Conservation (phyloP, 1,139 yeast species). For the Sporopachydermia cereana region DNA sequence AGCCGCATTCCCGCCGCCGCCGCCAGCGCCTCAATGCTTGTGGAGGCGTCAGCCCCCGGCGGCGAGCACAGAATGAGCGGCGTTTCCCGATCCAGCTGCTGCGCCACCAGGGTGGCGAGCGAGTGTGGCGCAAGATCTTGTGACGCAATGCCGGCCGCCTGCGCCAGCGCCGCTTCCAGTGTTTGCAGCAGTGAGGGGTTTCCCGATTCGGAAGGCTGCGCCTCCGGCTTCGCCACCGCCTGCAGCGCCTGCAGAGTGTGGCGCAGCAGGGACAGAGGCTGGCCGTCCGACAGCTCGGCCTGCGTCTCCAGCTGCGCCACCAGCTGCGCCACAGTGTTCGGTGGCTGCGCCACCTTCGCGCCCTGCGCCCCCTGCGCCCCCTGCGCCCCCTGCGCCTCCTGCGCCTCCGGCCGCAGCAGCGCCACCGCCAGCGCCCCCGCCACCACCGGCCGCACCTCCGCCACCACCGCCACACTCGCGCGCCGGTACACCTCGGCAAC, state of each 20-base stretch:
- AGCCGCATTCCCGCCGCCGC: slow-evolving; percentile 19
- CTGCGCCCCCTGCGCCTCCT: neutral
- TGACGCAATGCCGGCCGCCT: neutral
- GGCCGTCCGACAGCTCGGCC: neutral
- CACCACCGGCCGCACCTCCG: neutral
- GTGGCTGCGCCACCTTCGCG: neutral
- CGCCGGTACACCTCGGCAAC: neutral
- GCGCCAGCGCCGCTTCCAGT: neutral
- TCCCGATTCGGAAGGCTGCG: neutral
- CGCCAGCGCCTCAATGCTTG: slow-evolving; percentile 39
- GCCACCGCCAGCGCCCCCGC: neutral
- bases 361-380: neutral
- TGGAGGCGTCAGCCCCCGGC: slow-evolving; percentile 58
- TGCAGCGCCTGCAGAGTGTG: neutral
- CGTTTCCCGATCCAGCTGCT: slow-evolving; percentile 16
- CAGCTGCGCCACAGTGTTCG: neutral
- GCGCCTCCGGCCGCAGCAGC: neutral
- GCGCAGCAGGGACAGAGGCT: neutral
- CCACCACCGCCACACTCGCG: neutral
- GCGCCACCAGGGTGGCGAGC: slow-evolving; percentile 7
- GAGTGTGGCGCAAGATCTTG: neutral
- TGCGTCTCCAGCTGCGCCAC: neutral
- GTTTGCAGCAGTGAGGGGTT: neutral
- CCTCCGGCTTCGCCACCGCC: neutral
- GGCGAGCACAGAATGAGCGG: slow-evolving; percentile 48